Evolutionary conservation across 257 asterid species (phyloP).

Genomic region (Scutellaria baicalensis): DNA sequence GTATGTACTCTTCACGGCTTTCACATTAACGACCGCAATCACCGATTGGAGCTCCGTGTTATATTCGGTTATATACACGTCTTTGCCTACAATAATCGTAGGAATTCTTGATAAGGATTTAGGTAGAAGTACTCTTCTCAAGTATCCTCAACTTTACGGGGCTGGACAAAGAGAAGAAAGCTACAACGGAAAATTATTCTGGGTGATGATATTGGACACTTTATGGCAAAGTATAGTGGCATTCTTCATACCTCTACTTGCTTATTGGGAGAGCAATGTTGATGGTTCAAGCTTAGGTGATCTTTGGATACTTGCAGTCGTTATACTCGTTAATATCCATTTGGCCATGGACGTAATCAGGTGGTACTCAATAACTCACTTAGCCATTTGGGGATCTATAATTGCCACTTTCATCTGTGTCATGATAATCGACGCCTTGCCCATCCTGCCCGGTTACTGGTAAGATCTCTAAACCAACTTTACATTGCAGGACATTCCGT

Average conservation of each 20-base stretch:
- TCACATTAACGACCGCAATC: constrained; percentile 83
- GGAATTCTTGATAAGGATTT: constrained; percentile 89
- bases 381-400: constrained; percentile 84
- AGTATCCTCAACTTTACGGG: constrained; percentile 82
- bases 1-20: constrained; percentile 75
- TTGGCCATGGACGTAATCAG: constrained; percentile 88
- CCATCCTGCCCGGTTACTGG: constrained; percentile 85
- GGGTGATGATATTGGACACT: constrained; percentile 76
- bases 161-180: constrained; percentile 83
- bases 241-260: constrained; percentile 65
- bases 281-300: constrained; percentile 88
- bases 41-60: constrained; percentile 97
- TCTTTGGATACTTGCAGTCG: constrained; percentile 87
- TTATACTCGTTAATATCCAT: constrained; percentile 74
- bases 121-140: constrained; percentile 61
- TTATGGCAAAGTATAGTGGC: constrained; percentile 85
- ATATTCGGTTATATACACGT: constrained; percentile 77
- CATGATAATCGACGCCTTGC: constrained; percentile 58
- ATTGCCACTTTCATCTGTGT: constrained; percentile 75
- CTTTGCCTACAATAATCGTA: constrained; percentile 76
- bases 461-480: constrained; percentile 13
- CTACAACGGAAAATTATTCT: constrained; percentile 66
- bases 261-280: constrained; percentile 62
- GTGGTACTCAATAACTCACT: constrained; percentile 89
- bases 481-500: too few species aligned